Evolutionary conservation across 2,329 filamentous ascomycete genomes (phyloP).

Genomic region (Claviceps sp.): DNA sequence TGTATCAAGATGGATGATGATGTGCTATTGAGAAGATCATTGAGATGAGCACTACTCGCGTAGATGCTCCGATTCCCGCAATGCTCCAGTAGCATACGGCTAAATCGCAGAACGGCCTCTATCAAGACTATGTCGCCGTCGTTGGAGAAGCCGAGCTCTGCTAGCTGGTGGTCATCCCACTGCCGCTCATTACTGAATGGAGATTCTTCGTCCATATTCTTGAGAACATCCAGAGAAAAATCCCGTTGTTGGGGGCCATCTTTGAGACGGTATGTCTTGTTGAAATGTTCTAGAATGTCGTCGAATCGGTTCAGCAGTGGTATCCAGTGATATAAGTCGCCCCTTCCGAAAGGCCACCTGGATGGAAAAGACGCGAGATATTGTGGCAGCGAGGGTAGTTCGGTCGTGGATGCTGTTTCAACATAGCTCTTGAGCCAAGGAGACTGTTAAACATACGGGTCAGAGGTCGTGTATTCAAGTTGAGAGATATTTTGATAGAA

Average conservation of each 20-base stretch:
- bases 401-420: constrained; percentile 50
- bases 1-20: constrained; percentile 65
- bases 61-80: constrained; percentile 96
- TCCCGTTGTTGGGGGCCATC: constrained; percentile 68
- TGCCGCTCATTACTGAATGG: constrained; percentile 33
- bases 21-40: constrained; percentile 78
- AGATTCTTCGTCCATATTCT: constrained; percentile 41
- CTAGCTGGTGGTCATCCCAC: constrained; percentile 34
- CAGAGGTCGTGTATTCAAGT: not conserved
- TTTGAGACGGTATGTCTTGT: constrained; percentile 64
- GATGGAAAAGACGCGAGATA: constrained; percentile 71
- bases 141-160: constrained; percentile 47
- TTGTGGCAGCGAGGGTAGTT: constrained; percentile 63
- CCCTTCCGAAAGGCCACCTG: constrained; percentile 88
- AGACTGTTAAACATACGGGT: constrained; percentile 42
- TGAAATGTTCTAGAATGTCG: constrained; percentile 70
- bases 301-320: constrained; percentile 88
- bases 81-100: constrained; percentile 76
- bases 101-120: constrained; percentile 72
- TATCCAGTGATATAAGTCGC: constrained; percentile 98
- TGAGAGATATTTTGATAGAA: not conserved
- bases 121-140: constrained; percentile 75
- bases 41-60: constrained; percentile 80
- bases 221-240: constrained; percentile 54
- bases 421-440: constrained; percentile 78